Base-by-base conservation (phyloP, 805 yeast species). In the Alloascoidea africana region DNA sequence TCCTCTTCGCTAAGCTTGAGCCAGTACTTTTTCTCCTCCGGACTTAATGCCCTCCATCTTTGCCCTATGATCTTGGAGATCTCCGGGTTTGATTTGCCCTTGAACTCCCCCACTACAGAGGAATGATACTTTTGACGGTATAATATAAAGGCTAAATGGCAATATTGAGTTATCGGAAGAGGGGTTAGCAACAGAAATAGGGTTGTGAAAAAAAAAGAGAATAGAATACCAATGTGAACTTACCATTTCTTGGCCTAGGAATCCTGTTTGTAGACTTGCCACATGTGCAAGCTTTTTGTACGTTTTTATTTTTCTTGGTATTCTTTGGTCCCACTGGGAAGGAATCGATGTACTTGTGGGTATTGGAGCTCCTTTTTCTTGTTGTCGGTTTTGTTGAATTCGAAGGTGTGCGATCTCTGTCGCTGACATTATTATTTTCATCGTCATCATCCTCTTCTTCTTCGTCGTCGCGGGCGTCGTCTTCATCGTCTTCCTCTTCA, bases 111-210 rank as follows among this genome's bases (percentile, higher is more conserved):
- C 41, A 82, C 63, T 18, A 85, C 76, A 15, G 75, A 65, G 52
- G 77, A 86, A 51, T 84, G 94, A 46, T 82, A 76, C 48, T 80
- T 83, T 54, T 85, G 95, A 46, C 95, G 72, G 58, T 79, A 84
- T 33, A 84, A 60, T 34, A 84, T 84, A 53, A 84, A 84, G 0
- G 94, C 94, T 23, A 23, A 23, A n/a, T n/a, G n/a, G n/a, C n/a
- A n/a, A n/a, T n/a, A n/a, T n/a, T n/a, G n/a, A n/a, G n/a, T n/a
- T n/a, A n/a, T n/a, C n/a, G n/a, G n/a, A n/a, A n/a, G n/a, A n/a
- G n/a, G n/a, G n/a, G n/a, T n/a, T 23, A 23, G n/a, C 8, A 23
- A 23, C n/a, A 23, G n/a, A 23, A 23, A n/a, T 23, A 23, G n/a
- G 30, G 8, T 8, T 23, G 30, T 8, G 8, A 23, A 8, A 8